Percentiles rank a stretch among this genome's conserved stretches.
phyloP scores from a whole-genome alignment of 1,139 yeast species.

The Geotrichum cucujoidarum region DNA sequence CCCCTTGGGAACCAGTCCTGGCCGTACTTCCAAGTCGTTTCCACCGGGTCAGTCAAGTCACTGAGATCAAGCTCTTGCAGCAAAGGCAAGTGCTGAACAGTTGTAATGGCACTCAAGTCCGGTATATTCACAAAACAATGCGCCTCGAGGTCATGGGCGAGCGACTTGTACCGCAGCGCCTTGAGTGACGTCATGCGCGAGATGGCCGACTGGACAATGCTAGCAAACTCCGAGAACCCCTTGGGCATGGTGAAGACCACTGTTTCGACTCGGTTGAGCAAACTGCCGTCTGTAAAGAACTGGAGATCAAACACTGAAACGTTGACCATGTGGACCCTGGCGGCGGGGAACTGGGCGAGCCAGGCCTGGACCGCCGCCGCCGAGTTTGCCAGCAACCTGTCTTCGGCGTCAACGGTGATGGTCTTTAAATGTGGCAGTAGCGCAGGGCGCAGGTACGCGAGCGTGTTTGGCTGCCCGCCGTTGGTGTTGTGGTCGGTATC shows the following conservation, averaged over 20 bases:
- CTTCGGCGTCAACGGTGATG: too few relatives aligned
- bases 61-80: constrained; percentile 10
- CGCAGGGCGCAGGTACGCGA: constrained; percentile 6
- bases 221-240: not conserved
- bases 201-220: constrained; percentile 10
- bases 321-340: too few relatives aligned
- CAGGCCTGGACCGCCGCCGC: too few relatives aligned
- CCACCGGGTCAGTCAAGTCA: constrained; percentile 3
- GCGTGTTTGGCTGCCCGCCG: not conserved
- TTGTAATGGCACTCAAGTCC: constrained; percentile 2
- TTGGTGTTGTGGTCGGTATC: too few relatives aligned
- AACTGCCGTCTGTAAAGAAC: too few relatives aligned
- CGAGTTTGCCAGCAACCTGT: too few relatives aligned
- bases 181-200: constrained; percentile 5
- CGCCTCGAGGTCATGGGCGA: not conserved
- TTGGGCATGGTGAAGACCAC: too few relatives aligned
- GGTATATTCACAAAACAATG: constrained; percentile 11
- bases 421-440: too few relatives aligned
- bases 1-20: constrained; percentile 12
- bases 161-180: not conserved
- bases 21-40: not conserved
- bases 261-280: too few relatives aligned
- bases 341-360: too few relatives aligned
- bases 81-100: constrained; percentile 1
- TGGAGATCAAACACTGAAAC: too few relatives aligned